Evolutionary conservation across 1,284 basidiomycete genomes (phyloP).

Genomic region (Phellinidium pouzarii): DNA sequence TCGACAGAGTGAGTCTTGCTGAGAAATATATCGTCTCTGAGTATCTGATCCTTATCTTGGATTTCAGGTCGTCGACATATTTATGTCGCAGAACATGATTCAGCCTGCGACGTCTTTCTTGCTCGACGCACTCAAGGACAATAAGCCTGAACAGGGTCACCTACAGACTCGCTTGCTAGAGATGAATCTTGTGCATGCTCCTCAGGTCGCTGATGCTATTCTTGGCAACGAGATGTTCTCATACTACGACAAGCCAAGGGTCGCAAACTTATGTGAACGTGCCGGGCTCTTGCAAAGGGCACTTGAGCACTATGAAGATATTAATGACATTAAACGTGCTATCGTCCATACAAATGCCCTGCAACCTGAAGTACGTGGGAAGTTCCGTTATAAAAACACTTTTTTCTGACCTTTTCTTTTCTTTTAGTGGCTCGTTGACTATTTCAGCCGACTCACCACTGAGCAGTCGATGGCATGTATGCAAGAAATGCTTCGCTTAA

Average conservation of each 20-base stretch:
- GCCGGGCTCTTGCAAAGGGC: slow-evolving; percentile 94
- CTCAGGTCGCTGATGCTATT: slow-evolving; percentile 98
- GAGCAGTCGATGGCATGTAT: slow-evolving; percentile 96
- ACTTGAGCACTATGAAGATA: slow-evolving; percentile 96
- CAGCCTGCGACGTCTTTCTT: slow-evolving; percentile 99
- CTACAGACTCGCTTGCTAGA: slow-evolving; percentile 95
- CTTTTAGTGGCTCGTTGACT: slow-evolving; percentile 88
- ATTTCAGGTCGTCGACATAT: slow-evolving; percentile 86
- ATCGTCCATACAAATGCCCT: slow-evolving; percentile 91
- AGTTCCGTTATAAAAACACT: neutral
- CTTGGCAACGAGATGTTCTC: slow-evolving; percentile 99
- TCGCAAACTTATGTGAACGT: slow-evolving; percentile 98
- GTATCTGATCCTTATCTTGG: slow-evolving; percentile 2
- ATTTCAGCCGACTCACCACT: slow-evolving; percentile 97
- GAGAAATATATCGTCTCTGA: neutral
- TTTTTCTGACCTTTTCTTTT: slow-evolving; percentile 1
- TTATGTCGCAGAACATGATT: slow-evolving; percentile 99
- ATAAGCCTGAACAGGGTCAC: slow-evolving; percentile 95
- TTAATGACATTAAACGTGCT: slow-evolving; percentile 96
- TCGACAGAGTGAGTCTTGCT: slow-evolving; percentile 68
- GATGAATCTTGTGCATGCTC: slow-evolving; percentile 97
- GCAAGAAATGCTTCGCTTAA: slow-evolving; percentile 95
- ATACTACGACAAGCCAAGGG: slow-evolving; percentile 93
- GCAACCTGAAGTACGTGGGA: slow-evolving; percentile 66
- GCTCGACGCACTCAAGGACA: slow-evolving; percentile 98